phyloP scores from a whole-genome alignment of 192 early-diverging fungal genomes.

The Spinellus fusiger region DNA sequence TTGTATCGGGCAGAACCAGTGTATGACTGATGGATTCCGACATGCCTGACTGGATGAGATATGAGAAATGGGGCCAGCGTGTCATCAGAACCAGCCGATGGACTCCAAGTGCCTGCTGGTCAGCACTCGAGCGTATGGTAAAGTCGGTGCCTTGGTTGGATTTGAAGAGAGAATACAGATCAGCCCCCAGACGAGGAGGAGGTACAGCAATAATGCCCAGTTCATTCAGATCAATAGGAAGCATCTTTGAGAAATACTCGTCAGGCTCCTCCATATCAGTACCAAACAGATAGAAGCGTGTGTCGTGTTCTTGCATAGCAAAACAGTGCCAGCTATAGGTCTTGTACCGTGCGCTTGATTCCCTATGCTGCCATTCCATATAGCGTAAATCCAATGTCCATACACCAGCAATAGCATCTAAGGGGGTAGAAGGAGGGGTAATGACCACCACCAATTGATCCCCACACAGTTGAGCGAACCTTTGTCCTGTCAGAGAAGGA shows the following conservation, averaged over 20 bases:
- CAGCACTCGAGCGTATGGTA: slow-evolving; percentile 33
- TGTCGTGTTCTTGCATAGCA: slow-evolving; percentile 45
- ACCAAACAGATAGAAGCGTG: slow-evolving; percentile 51
- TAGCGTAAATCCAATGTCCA: slow-evolving; percentile 54
- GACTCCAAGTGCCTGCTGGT: slow-evolving; percentile 31
- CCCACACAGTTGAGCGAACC: slow-evolving; percentile 57
- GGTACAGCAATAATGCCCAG: slow-evolving; percentile 50
- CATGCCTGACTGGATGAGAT: slow-evolving; percentile 51
- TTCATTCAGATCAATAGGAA: slow-evolving; percentile 51
- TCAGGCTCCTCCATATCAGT: slow-evolving; percentile 48
- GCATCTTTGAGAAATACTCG: slow-evolving; percentile 48
- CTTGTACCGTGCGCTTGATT: slow-evolving; percentile 26
- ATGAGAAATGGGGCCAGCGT: slow-evolving; percentile 59
- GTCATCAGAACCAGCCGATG: slow-evolving; percentile 55
- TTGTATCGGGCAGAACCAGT: slow-evolving; percentile 42
- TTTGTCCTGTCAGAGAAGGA: slow-evolving; percentile 52
- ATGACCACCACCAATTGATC: slow-evolving; percentile 48
- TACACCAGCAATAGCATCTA: slow-evolving; percentile 34
- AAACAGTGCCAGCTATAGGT: slow-evolving; percentile 52
- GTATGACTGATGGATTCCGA: slow-evolving; percentile 40
- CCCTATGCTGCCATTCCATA: slow-evolving; percentile 49
- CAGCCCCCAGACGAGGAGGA: slow-evolving; percentile 39
- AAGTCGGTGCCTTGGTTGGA: slow-evolving; percentile 37
- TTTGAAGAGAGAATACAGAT: slow-evolving; percentile 38
- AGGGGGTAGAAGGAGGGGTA: neutral